phyloP scores from a whole-genome alignment of 768 basidiomycete species.

The Kwoniella newhampshirensis region DNA sequence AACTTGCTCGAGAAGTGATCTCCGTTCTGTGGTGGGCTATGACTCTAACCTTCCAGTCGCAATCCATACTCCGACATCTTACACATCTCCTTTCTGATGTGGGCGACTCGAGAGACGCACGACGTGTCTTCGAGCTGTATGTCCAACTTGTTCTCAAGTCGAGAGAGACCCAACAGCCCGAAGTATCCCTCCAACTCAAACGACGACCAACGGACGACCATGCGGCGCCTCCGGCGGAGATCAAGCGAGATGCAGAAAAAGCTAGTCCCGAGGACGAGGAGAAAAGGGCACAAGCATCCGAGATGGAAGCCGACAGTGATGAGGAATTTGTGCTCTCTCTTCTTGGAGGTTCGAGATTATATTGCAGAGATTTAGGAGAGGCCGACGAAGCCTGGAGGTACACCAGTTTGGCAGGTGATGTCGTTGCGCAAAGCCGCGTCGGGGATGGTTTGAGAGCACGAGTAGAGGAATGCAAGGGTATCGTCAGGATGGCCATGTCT shows the following conservation, averaged over 20 bases:
- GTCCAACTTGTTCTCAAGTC: slow-evolving; percentile 81
- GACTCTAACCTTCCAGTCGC: slow-evolving; percentile 88
- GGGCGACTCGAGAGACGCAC: slow-evolving; percentile 50
- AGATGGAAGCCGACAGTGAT: slow-evolving; percentile 64
- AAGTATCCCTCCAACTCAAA: slow-evolving; percentile 48
- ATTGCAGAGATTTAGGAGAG: slow-evolving; percentile 63
- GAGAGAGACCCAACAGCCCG: slow-evolving; percentile 61
- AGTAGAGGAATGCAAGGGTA: slow-evolving; percentile 58
- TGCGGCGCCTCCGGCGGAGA: slow-evolving; percentile 23
- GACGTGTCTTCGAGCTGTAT: slow-evolving; percentile 75
- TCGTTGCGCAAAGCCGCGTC: slow-evolving; percentile 57
- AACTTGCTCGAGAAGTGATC: slow-evolving; percentile 23
- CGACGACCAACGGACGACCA: slow-evolving; percentile 36
- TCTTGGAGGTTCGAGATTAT: slow-evolving; percentile 72
- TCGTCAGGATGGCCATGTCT: slow-evolving; percentile 70
- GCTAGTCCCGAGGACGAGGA: slow-evolving; percentile 11
- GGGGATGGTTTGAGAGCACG: slow-evolving; percentile 29
- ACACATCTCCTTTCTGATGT: slow-evolving; percentile 68
- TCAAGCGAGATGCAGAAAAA: not conserved
- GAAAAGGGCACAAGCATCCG: slow-evolving; percentile 23
- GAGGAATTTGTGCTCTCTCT: slow-evolving; percentile 73
- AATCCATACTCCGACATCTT: slow-evolving; percentile 79
- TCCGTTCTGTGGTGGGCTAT: slow-evolving; percentile 92
- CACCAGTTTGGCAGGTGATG: slow-evolving; percentile 50
- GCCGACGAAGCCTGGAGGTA: slow-evolving; percentile 59